Percentiles rank a stretch among this genome's conserved stretches.
Conservation (phyloP, 2,329 filamentous ascomycete genomes). For the Xylariaceae sp. region DNA sequence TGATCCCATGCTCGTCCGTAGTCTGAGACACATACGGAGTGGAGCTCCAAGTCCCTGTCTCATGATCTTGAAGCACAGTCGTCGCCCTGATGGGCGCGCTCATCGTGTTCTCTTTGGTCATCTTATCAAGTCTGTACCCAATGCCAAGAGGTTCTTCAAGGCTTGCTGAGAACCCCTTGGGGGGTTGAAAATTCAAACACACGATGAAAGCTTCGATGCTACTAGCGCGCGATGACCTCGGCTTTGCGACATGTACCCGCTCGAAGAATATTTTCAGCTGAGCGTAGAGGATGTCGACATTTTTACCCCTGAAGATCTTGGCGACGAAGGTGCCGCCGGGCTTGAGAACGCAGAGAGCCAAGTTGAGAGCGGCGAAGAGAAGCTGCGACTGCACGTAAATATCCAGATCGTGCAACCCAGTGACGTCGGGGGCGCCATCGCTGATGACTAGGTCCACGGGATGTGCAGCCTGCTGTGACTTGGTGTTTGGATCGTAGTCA, state of each 20-base stretch:
- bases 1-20: conserved; percentile 35
- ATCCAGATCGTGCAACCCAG: conserved; percentile 92
- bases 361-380: conserved; percentile 88
- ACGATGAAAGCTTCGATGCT: conserved; percentile 97
- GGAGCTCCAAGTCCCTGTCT: conserved; percentile 44
- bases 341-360: conserved; percentile 87
- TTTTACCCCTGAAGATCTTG: conserved; percentile 93
- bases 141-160: conserved; percentile 73
- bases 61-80: conserved; percentile 45
- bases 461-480: conserved; percentile 58
- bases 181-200: conserved; percentile 83
- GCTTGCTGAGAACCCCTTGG: conserved; percentile 70
- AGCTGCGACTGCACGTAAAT: conserved; percentile 98
- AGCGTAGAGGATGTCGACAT: conserved; percentile 93
- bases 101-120: conserved; percentile 44
- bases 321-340: conserved; percentile 96
- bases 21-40: conserved; percentile 15
- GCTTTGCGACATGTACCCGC: conserved; percentile 86
- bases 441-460: conserved; percentile 92
- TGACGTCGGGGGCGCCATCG: conserved; percentile 94
- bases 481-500: conserved; percentile 52
- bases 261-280: conserved; percentile 92
- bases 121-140: conserved; percentile 51
- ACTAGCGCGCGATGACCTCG: conserved; percentile 88
- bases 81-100: conserved; percentile 42